Base-by-base conservation (phyloP, 768 basidiomycete genomes). In the Mycena rebaudengoi region DNA sequence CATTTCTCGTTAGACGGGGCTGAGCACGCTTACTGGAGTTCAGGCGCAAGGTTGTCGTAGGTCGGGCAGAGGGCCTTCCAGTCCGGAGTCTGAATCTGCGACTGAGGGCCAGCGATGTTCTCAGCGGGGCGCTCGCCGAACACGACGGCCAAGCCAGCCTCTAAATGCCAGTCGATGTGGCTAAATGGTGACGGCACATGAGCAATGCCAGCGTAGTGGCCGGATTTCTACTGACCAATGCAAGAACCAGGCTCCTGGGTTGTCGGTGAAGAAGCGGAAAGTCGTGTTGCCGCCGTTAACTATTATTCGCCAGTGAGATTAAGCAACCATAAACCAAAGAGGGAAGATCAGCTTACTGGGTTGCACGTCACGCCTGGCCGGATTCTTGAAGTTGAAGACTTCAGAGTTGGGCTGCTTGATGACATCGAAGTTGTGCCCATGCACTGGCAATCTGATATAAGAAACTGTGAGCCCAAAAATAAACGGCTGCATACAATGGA, bases 191-290 rank as follows among this genome's bases (percentile, higher is more conserved):
- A n/a, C n/a, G n/a, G n/a, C n/a, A n/a, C n/a, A n/a, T n/a, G n/a
- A n/a, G n/a, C n/a, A n/a, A n/a, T n/a, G n/a, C n/a, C n/a, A n/a
- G n/a, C n/a, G n/a, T n/a, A n/a, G n/a, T n/a, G n/a, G n/a, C n/a
- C n/a, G n/a, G n/a, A n/a, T n/a, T n/a, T n/a, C n/a, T 5, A 48
- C 70, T 45, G 35, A 80, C 79, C 78, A 79, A 55, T 83, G 82
- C 49, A 83, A 74, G 75, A 84, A 80, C 84, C 86, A 88, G 7
- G 85, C 83, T 21, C 89, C 90, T 0, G 90, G 79, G 74, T 90
- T 91, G 63, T 87, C 85, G 35, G 69, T 73, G 68, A 71, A 75
- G 75, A 77, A 78, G 6, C 78, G 70, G 75, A 79, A 77, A 2
- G 77, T 79, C 4, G 72, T 75, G 71, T 78, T 77, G 6, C 74